Evolutionary conservation across 768 basidiomycete genomes (phyloP).

Genomic region (Guyanaporus albipodus): DNA sequence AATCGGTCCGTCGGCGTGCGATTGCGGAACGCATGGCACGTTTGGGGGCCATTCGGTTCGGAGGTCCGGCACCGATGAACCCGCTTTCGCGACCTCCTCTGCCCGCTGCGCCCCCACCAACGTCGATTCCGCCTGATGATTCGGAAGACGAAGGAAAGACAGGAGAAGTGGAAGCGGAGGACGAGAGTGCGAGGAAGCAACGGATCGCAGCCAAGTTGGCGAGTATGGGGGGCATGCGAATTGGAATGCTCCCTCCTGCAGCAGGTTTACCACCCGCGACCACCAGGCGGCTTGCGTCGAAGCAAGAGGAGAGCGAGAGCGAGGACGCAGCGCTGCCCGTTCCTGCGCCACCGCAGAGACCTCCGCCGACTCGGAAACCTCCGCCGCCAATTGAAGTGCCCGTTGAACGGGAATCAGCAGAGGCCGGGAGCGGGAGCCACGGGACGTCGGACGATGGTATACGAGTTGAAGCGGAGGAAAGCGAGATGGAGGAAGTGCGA

Average conservation of each 20-base stretch:
- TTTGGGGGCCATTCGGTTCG: slow-evolving; percentile 81
- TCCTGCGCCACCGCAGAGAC: slow-evolving; percentile 30
- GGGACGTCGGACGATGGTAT: slow-evolving; percentile 56
- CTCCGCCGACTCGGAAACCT: slow-evolving; percentile 31
- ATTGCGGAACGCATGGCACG: slow-evolving; percentile 96
- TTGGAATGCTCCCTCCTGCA: slow-evolving; percentile 48
- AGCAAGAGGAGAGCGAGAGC: slow-evolving; percentile 30
- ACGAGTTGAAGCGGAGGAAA: slow-evolving; percentile 66
- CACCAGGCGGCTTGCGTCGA: slow-evolving; percentile 13
- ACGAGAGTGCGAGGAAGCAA: slow-evolving; percentile 52
- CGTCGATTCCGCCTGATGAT: slow-evolving; percentile 29
- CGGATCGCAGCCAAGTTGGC: slow-evolving; percentile 54
- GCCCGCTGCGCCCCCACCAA: slow-evolving; percentile 35
- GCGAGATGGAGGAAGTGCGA: slow-evolving; percentile 64
- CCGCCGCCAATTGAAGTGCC: slow-evolving; percentile 18
- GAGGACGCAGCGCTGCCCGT: slow-evolving; percentile 26
- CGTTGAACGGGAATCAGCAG: slow-evolving; percentile 8
- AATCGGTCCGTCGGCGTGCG: slow-evolving; percentile 55
- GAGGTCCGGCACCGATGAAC: slow-evolving; percentile 50
- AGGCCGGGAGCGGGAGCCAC: slow-evolving; percentile 42
- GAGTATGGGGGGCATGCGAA: slow-evolving; percentile 53
- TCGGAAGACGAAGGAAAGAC: slow-evolving; percentile 20
- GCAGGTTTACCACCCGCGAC: slow-evolving; percentile 13
- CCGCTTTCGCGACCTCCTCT: slow-evolving; percentile 37
- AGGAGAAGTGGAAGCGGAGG: slow-evolving; percentile 49